Evolutionary conservation across 805 yeast genomes (phyloP), one percentile per base, ranked within the genome.

Genomic region (Metschnikowia amazonensis): DNA sequence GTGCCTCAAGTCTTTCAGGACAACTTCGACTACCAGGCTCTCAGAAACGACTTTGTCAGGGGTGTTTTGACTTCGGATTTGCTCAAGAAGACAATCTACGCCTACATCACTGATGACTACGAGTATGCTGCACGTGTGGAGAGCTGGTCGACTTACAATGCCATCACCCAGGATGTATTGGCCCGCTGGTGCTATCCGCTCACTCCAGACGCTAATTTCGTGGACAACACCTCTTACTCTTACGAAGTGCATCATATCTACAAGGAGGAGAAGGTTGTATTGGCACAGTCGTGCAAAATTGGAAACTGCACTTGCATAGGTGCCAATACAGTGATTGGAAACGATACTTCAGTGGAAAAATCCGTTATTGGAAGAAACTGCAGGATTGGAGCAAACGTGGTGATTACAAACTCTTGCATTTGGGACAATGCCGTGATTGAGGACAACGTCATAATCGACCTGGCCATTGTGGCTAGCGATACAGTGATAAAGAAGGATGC

Each of bases 1-100:
- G 97, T 94, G 9, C 97, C 97, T 1, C 94, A 95, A 13, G 84
- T 92, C 49, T 94, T 92, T 69, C 95, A 89, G 58, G 99, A 94
- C 60, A 92, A 94, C 64, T 94, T 94, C 58, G 99, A 94, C 68
- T 94, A 90, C 64, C 97, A 92, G 64, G 72, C 79, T 43, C 71
- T 92, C 51, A 78, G 99, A 64, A 74, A 78, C 29, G 98, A 94
- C 66, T 94, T 92, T 60, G 86, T 92, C 25, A 84, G 80, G 56
- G 97, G 98, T 44, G 94, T 92, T 21, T 73, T 94, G 48, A 84
- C 94, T 13, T 84, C 95, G 42, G 99, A 94, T 65, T 76, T 94
- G 56, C 72, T 94, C 56, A 90, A 89, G 53, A 92, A 94, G 62
- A 86, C 90, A 45, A 86, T 94, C 25, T 92, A 92, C 64, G 89